Base-by-base conservation (phyloP, 1,284 basidiomycete species). In the Leccinum griseonigrum region DNA sequence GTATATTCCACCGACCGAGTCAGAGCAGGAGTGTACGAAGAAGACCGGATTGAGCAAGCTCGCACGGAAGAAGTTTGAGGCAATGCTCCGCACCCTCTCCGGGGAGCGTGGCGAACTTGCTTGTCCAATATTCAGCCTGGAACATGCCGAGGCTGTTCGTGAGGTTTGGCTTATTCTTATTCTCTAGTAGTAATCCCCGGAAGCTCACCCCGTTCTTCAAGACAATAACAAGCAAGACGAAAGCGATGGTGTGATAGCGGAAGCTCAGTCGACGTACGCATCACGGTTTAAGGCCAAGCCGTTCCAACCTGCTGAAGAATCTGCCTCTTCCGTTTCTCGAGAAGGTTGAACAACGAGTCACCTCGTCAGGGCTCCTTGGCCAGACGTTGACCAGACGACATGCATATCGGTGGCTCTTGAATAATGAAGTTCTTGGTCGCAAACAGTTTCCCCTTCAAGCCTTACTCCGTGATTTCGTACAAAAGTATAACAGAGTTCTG, bases 1-100 rank as follows among this genome's bases (percentile, higher is more conserved):
- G 81, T 96, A 4, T 97, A 96, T 75, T 97, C 96, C 0, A 96
- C 93, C 13, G 97, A 98, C 75, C 95, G 95, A 97, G 60, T 93
- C 91, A 3, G 97, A 99, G 71, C 83, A 86, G 18, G 94, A 97
- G 71, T 83, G 86, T 13, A 81, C 80, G 10, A 84, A 85, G 40
- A 95, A 91, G 77, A 88, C 81, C 43, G 80, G 80, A 29, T 81
- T 99, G 1, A 94, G 94, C 1, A 85, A 81, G 68, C 77, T 94
- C 14, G 92, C 95, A 13, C 83, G 89, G 40, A 86, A 84, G 58
- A 82, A 95, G 40, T 94, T 99, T 67, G 91, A 95, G 74, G 87
- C 88, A 1, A 95, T 98, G 88, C 81, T 99, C 34, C 86, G 97
- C 18, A 86, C 85, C 5, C 78, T 99, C 68, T 90, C 88, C 13